phyloP scores from a whole-genome alignment of 805 yeast species.

The Candida nitratophila region DNA sequence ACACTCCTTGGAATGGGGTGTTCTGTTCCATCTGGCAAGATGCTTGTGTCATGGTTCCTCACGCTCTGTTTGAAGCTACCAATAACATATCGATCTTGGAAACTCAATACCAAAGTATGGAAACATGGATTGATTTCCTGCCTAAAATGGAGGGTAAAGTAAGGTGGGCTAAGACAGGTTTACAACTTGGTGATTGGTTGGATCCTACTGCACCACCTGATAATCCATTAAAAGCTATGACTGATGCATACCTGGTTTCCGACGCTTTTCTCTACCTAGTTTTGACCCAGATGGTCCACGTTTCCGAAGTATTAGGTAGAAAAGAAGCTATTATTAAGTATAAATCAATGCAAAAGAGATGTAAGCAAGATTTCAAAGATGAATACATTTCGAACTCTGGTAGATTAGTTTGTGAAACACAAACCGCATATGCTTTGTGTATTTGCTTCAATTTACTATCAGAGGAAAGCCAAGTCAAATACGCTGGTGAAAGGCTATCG shows the following conservation, averaged over 20 bases:
- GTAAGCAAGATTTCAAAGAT: conserved; percentile 10
- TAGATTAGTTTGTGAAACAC: conserved; percentile 13
- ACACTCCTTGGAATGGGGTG: conserved; percentile 9
- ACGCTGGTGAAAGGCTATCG: conserved; percentile 13
- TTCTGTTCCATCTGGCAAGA: conserved; percentile 18
- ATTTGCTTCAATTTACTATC: conserved; percentile 12
- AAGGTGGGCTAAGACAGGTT: conserved; percentile 9
- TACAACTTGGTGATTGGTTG: conserved; percentile 24
- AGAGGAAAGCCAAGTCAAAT: conserved; percentile 6
- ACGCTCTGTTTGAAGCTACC: conserved; percentile 6
- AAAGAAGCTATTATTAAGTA: conserved; percentile 7
- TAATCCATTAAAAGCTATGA: conserved; percentile 15
- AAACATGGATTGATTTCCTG: conserved; percentile 9
- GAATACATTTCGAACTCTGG: conserved; percentile 15
- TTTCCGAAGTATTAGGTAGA: conserved; percentile 7
- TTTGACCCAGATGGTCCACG: conserved; percentile 6
- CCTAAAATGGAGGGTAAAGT: conserved; percentile 11
- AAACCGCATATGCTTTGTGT: conserved; percentile 19
- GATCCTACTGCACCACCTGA: conserved; percentile 22
- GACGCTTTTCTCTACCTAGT: conserved; percentile 16
- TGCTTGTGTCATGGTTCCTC: conserved; percentile 17
- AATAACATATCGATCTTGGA: conserved; percentile 6
- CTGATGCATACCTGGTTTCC: conserved; percentile 17
- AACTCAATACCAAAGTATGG: conserved; percentile 8
- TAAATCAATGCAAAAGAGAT: conserved; percentile 4